Evolutionary conservation across 352 stramenopile genomes (phyloP).

Genomic region (Pythium brassicae): DNA sequence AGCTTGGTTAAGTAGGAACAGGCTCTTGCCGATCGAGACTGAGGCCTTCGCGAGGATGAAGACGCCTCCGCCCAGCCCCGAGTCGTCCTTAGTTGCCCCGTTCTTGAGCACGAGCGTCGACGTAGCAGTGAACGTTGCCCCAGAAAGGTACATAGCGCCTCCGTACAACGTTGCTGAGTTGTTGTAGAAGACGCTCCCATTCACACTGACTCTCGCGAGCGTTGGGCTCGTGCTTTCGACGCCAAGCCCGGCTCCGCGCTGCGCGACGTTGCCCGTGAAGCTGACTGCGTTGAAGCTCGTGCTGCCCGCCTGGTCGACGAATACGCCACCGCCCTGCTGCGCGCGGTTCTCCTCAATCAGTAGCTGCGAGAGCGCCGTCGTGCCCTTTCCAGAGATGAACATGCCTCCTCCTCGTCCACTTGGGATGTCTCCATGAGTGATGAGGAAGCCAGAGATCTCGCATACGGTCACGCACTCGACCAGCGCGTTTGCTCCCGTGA

Average conservation of each 20-base stretch:
- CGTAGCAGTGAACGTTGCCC: background rate
- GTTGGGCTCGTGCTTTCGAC: slow-evolving; percentile 1
- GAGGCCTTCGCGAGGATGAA: slow-evolving; percentile 8
- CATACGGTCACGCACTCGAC: slow-evolving; percentile 20
- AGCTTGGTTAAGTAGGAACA: slow-evolving; percentile 32
- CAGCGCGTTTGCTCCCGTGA: slow-evolving; percentile 25
- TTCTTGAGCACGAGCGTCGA: slow-evolving; percentile 32
- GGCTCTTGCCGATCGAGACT: slow-evolving; percentile 16
- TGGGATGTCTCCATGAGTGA: slow-evolving; percentile 17
- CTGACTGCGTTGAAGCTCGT: slow-evolving; percentile 16
- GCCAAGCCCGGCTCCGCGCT: slow-evolving; percentile 21
- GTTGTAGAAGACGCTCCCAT: slow-evolving; percentile 37
- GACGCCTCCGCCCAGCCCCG: slow-evolving; percentile 28
- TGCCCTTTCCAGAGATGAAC: slow-evolving; percentile 24
- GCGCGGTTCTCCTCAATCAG: slow-evolving; percentile 25
- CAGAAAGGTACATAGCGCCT: slow-evolving; percentile 21
- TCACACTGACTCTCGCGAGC: background rate
- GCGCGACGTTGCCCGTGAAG: slow-evolving; percentile 23
- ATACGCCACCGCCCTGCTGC: slow-evolving; percentile 27
- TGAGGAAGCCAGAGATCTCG: slow-evolving; percentile 16
- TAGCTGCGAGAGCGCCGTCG: slow-evolving; percentile 13
- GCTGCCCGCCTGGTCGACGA: slow-evolving; percentile 11
- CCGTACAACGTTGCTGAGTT: slow-evolving; percentile 24
- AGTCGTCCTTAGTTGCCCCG: slow-evolving; percentile 11
- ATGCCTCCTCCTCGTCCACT: slow-evolving; percentile 25